Evolutionary conservation across 768 basidiomycete species (phyloP), one percentile per base, ranked within the genome.

Genomic region (Lentinula aciculospora): DNA sequence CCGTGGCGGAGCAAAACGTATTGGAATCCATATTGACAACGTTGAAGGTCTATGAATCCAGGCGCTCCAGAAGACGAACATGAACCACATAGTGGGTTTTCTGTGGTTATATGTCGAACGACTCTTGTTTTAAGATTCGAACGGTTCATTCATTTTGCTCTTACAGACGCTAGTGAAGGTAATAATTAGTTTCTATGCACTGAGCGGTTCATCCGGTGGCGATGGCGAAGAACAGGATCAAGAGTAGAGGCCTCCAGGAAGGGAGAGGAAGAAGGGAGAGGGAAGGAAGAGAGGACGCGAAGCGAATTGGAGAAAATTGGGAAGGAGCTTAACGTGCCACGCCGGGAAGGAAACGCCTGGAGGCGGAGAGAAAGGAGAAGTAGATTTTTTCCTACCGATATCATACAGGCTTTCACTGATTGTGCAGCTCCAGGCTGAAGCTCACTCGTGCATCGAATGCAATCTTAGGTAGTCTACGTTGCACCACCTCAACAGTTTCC

Each of bases 391-490:
- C 48, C 64, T 56, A 15, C n/a, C n/a, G n/a, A 27, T 10, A 10
- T 25, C 19, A 40, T 46, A n/a, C 51, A 27, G 8, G 10, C 49
- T 54, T 48, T 44, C 48, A n/a, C 57, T 59, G 32, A 61, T 37
- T 60, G 28, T 50, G 23, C 64, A 84, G 84, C 72, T 84, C 7
- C 82, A 84, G 63, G 65, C 72, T 1, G 84, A 84, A 50, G 70
- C 83, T 32, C 75, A 81, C 66, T 83, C 17, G 74, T 76, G 69
- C 79, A 81, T 51, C 83, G 82, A 55, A 59, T 84, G 3, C 83
- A 85, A 45, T 68, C 69, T 9, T 80, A 83, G 62, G 71, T 73
- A 0, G 66, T 74, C 1, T 60, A 76, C 19, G 68, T 75, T 32
- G 67, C 74, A 17, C 63, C 68, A 57, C 59, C 62, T 57, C 62